Evolutionary conservation across 257 asterid species (phyloP).

Genomic region (Solanum gandarillasii): DNA sequence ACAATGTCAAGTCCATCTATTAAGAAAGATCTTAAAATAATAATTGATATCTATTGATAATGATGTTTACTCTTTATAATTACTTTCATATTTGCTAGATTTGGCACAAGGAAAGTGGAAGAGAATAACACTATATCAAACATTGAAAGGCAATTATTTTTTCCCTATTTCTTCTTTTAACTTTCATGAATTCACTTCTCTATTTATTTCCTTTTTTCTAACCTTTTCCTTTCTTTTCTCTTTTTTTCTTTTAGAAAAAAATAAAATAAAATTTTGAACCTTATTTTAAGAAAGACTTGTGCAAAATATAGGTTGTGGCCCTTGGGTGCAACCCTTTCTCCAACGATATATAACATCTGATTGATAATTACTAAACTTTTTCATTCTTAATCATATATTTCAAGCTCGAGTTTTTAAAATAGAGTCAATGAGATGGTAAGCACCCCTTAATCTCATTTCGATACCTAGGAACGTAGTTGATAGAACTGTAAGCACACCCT

Average conservation of each 20-base stretch:
- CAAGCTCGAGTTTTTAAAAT: background rate
- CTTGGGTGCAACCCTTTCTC: background rate
- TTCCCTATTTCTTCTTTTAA: background rate
- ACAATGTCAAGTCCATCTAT: background rate
- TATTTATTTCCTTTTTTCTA: background rate
- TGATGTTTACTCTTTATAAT: background rate
- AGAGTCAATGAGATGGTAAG: background rate
- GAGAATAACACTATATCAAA: background rate
- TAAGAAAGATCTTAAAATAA: background rate
- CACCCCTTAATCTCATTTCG: background rate
- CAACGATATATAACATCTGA: too few relatives aligned
- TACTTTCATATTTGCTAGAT: background rate
- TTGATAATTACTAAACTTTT: background rate
- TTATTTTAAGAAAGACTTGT: background rate
- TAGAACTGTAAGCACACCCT: background rate
- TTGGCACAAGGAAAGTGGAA: background rate
- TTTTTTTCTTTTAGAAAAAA: background rate
- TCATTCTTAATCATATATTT: background rate
- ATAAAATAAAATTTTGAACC: background rate
- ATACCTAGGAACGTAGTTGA: background rate
- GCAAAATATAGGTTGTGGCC: background rate
- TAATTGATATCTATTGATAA: background rate
- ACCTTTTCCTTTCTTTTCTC: background rate
- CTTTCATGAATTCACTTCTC: background rate
- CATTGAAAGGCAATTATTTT: background rate